Base-by-base conservation (phyloP, 2,329 filamentous ascomycete genomes). In the Stagonosporopsis chrysanthemi region DNA sequence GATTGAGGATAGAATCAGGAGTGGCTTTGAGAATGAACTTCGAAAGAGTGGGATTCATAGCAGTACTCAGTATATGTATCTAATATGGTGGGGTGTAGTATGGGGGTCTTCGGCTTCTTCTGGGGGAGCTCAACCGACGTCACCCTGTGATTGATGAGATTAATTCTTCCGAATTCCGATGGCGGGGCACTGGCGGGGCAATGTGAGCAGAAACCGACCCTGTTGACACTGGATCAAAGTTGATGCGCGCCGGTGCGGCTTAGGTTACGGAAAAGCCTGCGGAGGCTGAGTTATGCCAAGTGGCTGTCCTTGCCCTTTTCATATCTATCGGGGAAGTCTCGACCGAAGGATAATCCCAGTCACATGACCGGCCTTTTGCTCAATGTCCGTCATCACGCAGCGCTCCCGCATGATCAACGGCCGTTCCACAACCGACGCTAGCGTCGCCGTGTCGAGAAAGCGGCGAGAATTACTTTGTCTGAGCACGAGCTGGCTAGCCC, bases 1-100 rank as follows among this genome's bases (percentile, higher is more conserved):
- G 75, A 36, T 77, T 35, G 33, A 77, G 62, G 47, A 78, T 77
- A 44, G 59, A 62, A 12, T 69, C 62, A 22, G 76, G 75, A 12
- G 76, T 78, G 41, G 60, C 63, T 52, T 73, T 72, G 44, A 78
- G 75, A 41, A 77, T 77, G 54, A 77, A 75, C 41, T 76, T 77
- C 44, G 68, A 68, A n/a, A 78, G 71, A 29, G 72, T 63, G 24
- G 74, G 74, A 65, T 78, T 77, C 76, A 78, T 77, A 50, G 41
- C 45, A 40, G 47, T 31, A 40, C 51, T 49, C 55, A 60, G 59
- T 71, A 70, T 74, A 68, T 74, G 67, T 70, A 69, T 51, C 24
- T 57, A 49, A 48, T 38, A 46, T 39, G 38, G 56, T 61, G 53
- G 53, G 50, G 50, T 49, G 48, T 50, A 42, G 50, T 29, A 57